Percentiles rank a stretch among this genome's conserved stretches.
Conservation (phyloP, 2,329 filamentous ascomycete species). For the Apiospora arundinis region DNA sequence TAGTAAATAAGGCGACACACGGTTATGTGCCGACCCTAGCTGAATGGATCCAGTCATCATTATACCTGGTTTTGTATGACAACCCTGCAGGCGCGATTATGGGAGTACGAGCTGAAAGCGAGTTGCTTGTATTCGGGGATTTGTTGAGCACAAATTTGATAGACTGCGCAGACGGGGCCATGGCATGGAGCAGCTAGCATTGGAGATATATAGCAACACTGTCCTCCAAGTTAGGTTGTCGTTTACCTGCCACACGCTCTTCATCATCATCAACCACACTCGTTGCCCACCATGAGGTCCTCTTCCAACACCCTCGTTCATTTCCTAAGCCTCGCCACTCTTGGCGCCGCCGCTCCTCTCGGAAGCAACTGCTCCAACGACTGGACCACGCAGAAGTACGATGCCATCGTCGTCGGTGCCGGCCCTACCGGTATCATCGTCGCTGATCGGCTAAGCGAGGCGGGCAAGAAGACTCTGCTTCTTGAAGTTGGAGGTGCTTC, state of each 20-base stretch:
- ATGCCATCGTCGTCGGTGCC: conserved; percentile 53
- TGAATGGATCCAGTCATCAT: neutral
- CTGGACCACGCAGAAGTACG: conserved; percentile 39
- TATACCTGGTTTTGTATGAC: neutral
- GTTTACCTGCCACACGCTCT: neutral
- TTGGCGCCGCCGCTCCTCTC: neutral
- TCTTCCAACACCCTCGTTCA: conserved; percentile 6
- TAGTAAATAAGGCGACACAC: neutral
- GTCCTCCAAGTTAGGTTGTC: neutral
- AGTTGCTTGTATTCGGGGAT: neutral
- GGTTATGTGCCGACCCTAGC: neutral
- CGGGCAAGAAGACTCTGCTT: conserved; percentile 57
- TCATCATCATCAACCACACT: conserved; percentile 16
- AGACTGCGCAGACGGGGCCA: neutral
- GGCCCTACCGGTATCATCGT: conserved; percentile 60
- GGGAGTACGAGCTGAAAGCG: neutral
- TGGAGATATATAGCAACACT: conserved; percentile 1
- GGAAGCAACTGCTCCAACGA: conserved; percentile 22
- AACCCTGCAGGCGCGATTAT: neutral
- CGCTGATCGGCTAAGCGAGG: conserved; percentile 57
- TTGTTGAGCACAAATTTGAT: neutral
- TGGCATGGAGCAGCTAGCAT: neutral
- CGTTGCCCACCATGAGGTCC: conserved; percentile 20
- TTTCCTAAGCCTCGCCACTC: conserved; percentile 2
- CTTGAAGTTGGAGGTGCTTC: conserved; percentile 58